Evolutionary conservation across 306 rosid genomes (phyloP), one percentile per base, ranked within the genome.

Genomic region (Cicer yamashitae): DNA sequence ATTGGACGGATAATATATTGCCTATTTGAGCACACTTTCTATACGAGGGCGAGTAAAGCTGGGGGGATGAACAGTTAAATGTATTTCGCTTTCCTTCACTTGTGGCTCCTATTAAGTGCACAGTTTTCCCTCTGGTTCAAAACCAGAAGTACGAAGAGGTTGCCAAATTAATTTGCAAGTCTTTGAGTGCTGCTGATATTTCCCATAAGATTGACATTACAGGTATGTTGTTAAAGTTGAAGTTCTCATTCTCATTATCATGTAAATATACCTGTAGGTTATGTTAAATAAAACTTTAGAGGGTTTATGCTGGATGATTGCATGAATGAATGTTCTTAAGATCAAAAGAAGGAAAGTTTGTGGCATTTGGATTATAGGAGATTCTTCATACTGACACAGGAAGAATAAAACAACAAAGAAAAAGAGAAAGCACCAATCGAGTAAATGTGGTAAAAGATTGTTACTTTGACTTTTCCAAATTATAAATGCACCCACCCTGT

Each of bases 101-200:
- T 7, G 97, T 96, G 51, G 99, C 99, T 70, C 99, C 99, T 53
- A 90, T 96, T 38, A 96, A 96, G 84, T 96, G 98, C 80, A 90
- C 99, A 9, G 99, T 96, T 77, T 96, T 96, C 81, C 97, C 99
- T 7, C 93, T 96, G 56, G 97, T 96, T 84, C 97, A 96, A 79
- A 88, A 90, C 69, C 91, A 88, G 69, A 80, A 87, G 70, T 92
- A 79, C 63, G 99, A 96, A 83, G 91, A 86, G 45, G 93, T 89
- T 43, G 91, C 99, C 13, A 96, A 90, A 86, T 70, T 82, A 17
- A 92, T 96, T 74, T 90, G 96, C 17, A 93, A 90, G 85, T 87
- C 96, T 14, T 71, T 96, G 73, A 92, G 97, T 7, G 87, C 83
- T 40, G 89, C 87, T 12, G 94, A 96, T 39, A 88, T 91, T 78